Percentiles rank a stretch among this genome's conserved stretches.
Conservation (phyloP, 140 eudicot species). For the Flaveria floridana region DNA sequence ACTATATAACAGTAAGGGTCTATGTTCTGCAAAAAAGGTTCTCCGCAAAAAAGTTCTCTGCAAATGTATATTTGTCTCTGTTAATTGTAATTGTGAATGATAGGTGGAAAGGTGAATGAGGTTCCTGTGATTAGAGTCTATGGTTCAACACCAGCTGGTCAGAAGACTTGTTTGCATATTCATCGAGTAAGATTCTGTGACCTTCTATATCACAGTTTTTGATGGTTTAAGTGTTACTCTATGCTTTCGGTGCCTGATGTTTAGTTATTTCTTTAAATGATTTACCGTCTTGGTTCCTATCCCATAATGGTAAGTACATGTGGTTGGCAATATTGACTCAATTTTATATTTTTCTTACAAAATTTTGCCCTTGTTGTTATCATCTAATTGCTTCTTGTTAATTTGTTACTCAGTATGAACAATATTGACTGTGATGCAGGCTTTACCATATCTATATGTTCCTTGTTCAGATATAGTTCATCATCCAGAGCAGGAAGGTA, state of each 20-base stretch:
- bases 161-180: constrained; percentile 88
- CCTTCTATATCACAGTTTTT: constrained; percentile 5
- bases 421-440: constrained; percentile 53
- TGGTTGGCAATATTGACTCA: constrained; percentile 4
- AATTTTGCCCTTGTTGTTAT: background rate
- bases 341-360: constrained; percentile 1
- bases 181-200: constrained; percentile 53
- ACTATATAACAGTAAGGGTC: background rate
- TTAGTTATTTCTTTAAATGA: constrained; percentile 4
- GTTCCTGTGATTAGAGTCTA: constrained; percentile 93
- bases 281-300: constrained; percentile 5
- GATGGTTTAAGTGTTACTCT: background rate
- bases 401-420: constrained; percentile 3
- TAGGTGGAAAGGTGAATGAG: constrained; percentile 90
- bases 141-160: constrained; percentile 93
- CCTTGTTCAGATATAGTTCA: constrained; percentile 69
- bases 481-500: constrained; percentile 66
- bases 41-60: background rate
- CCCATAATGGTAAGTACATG: background rate
- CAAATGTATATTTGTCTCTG: background rate
- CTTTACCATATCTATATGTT: constrained; percentile 80
- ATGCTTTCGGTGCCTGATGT: background rate
- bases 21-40: no score
- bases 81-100: background rate
- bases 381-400: constrained; percentile 6